Percentiles rank a stretch among this genome's conserved stretches.
These are phyloP conservation scores for Pelargonium myrrhifolium DNA, from an alignment of 441 rosid genomes.

Conservation along the genomic window DNA sequence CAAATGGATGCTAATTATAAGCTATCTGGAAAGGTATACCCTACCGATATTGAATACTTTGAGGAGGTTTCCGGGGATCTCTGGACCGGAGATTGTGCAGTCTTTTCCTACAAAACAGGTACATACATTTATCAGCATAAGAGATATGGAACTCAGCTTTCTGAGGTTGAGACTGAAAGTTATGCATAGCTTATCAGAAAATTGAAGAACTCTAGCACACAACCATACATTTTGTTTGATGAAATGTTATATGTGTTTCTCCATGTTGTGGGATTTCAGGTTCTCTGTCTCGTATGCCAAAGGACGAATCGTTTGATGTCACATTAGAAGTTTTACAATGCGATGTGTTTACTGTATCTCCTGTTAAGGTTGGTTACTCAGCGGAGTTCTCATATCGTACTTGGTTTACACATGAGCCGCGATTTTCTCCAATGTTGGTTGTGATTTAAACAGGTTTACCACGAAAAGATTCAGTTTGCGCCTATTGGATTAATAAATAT, in stretches of 20 bases:
- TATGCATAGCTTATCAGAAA: background rate
- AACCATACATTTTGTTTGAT: background rate
- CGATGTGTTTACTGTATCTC: slow-evolving; percentile 40
- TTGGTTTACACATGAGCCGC: background rate
- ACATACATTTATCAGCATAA: background rate
- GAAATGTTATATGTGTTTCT: background rate
- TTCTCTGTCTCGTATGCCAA: slow-evolving; percentile 24
- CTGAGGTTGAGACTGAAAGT: background rate
- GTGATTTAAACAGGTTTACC: slow-evolving; percentile 27
- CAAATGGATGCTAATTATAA: slow-evolving; percentile 14
- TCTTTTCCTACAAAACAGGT: slow-evolving; percentile 48
- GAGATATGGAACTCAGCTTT: background rate
- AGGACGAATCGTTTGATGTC: slow-evolving; percentile 27
- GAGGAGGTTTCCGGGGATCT: slow-evolving; percentile 42
- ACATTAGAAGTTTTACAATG: slow-evolving; percentile 35
- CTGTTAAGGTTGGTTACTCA: slow-evolving; percentile 34
- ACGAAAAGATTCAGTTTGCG: slow-evolving; percentile 35
- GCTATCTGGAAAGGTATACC: slow-evolving; percentile 32
- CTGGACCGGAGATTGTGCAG: slow-evolving; percentile 44
- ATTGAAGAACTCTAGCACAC: background rate
- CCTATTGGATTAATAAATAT: slow-evolving; percentile 39
- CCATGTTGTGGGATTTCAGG: slow-evolving; percentile 20
- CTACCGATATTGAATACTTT: slow-evolving; percentile 39
- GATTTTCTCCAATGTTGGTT: background rate
- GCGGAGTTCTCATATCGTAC: background rate